These are phyloP conservation scores for Podaxis sp. DNA, from an alignment of 768 basidiomycete genomes.

Conservation along the genomic window DNA sequence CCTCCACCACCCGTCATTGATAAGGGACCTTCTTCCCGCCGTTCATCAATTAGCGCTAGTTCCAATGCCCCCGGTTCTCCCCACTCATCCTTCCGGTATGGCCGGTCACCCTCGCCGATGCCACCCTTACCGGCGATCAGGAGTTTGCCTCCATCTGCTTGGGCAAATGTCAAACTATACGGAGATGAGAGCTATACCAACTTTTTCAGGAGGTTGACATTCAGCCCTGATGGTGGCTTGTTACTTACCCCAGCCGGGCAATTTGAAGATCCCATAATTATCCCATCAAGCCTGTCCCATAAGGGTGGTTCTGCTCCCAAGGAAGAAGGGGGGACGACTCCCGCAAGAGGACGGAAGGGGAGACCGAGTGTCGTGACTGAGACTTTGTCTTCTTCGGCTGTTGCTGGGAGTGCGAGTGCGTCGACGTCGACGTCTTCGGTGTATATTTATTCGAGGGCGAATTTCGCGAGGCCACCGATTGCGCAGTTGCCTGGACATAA, in stretches of 20 bases:
- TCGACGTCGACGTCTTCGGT: slow-evolving; percentile 63
- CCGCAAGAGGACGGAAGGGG: slow-evolving; percentile 58
- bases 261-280: slow-evolving; percentile 87
- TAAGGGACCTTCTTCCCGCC: slow-evolving; percentile 45
- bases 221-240: slow-evolving; percentile 93
- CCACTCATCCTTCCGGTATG: slow-evolving; percentile 60
- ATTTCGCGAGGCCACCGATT: slow-evolving; percentile 89
- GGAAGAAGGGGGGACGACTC: slow-evolving; percentile 43
- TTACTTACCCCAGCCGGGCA: slow-evolving; percentile 95
- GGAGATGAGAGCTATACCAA: slow-evolving; percentile 95
- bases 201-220: slow-evolving; percentile 92
- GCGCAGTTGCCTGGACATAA: slow-evolving; percentile 96
- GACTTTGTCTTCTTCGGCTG: slow-evolving; percentile 24
- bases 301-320: slow-evolving; percentile 15
- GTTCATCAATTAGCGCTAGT: slow-evolving; percentile 71
- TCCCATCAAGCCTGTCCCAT: slow-evolving; percentile 25
- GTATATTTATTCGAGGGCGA: slow-evolving; percentile 94
- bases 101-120: slow-evolving; percentile 86
- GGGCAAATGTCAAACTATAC: slow-evolving; percentile 79
- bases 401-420: slow-evolving; percentile 37
- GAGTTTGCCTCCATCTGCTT: slow-evolving; percentile 54
- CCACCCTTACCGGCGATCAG: slow-evolving; percentile 93
- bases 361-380: slow-evolving; percentile 9
- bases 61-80: slow-evolving; percentile 82
- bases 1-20: slow-evolving; percentile 57